These are phyloP conservation scores for Cutaneotrichosporon sp. DNA, from an alignment of 1,284 basidiomycete genomes.

Conservation along the genomic window DNA sequence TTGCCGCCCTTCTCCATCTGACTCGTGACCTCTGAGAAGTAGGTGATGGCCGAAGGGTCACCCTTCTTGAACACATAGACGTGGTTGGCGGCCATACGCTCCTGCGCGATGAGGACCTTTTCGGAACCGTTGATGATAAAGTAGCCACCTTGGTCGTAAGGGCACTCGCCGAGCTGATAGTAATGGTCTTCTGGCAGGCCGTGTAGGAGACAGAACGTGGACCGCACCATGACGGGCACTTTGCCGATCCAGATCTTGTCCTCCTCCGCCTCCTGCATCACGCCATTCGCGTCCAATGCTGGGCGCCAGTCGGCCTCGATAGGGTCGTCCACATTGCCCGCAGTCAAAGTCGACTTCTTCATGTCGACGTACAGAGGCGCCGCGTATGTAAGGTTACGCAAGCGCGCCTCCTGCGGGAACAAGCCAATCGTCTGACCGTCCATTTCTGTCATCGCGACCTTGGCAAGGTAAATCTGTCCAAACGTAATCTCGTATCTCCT, in stretches of 20 bases:
- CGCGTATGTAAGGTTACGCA: conserved; percentile 74
- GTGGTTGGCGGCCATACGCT: conserved; percentile 98
- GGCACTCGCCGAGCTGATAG: conserved; percentile 92
- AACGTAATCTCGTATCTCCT: conserved; percentile 96
- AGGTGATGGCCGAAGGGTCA: conserved; percentile 91
- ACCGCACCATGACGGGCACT: conserved; percentile 98
- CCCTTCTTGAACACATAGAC: conserved; percentile 99
- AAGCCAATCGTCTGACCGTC: conserved; percentile 90
- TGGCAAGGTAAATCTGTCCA: conserved; percentile 93
- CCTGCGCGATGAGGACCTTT: conserved; percentile 98
- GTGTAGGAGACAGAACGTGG: conserved; percentile 88
- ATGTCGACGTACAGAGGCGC: conserved; percentile 96
- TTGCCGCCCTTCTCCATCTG: conserved; percentile 98
- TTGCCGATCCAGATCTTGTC: conserved; percentile 95
- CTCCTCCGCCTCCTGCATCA: conserved; percentile 60
- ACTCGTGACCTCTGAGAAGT: conserved; percentile 94
- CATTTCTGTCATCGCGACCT: conserved; percentile 89
- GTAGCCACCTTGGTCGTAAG: conserved; percentile 94
- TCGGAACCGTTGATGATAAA: conserved; percentile 99
- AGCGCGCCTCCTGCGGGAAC: conserved; percentile 94
- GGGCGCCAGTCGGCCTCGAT: conserved; percentile 75
- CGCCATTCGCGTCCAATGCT: conserved; percentile 57
- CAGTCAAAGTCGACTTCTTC: conserved; percentile 75
- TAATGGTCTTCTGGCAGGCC: conserved; percentile 72
- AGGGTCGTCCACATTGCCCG: conserved; percentile 64